These are phyloP conservation scores for Leccinum aurantiacum DNA, from an alignment of 768 basidiomycete species.

Conservation along the genomic window DNA sequence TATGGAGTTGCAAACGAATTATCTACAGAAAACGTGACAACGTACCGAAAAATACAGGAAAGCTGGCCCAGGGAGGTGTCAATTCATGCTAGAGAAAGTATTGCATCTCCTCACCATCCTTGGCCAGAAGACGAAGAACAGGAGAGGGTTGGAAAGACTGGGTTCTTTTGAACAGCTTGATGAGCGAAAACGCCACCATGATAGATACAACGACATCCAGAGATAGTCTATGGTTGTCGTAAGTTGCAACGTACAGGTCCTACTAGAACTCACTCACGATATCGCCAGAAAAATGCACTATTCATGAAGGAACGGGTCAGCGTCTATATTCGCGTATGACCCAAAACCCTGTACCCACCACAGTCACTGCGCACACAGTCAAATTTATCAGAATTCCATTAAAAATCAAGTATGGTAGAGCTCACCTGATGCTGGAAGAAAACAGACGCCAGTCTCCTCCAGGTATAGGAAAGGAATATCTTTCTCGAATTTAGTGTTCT, in stretches of 20 bases:
- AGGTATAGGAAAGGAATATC: constrained; percentile 1
- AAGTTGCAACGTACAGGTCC: not conserved
- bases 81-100: not conserved
- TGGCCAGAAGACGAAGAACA: not conserved
- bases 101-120: constrained; percentile 13
- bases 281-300: constrained; percentile 5
- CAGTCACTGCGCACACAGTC: not conserved
- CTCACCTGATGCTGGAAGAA: not conserved
- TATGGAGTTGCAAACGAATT: not conserved
- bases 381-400: not conserved
- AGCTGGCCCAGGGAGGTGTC: not conserved
- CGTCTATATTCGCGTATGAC: too few relatives aligned
- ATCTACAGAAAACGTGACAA: not conserved
- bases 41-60: not conserved
- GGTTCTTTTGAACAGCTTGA: not conserved
- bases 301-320: not conserved
- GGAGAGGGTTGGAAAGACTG: not conserved
- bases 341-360: not conserved
- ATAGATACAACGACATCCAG: constrained; percentile 4
- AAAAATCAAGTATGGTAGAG: not conserved
- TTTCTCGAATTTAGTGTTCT: not conserved
- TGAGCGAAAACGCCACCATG: constrained; percentile 4
- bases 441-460: not conserved
- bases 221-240: not conserved
- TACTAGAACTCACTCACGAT: not conserved